These are phyloP conservation scores for Rosa persica DNA, from an alignment of 306 rosid species.

Conservation along the genomic window DNA sequence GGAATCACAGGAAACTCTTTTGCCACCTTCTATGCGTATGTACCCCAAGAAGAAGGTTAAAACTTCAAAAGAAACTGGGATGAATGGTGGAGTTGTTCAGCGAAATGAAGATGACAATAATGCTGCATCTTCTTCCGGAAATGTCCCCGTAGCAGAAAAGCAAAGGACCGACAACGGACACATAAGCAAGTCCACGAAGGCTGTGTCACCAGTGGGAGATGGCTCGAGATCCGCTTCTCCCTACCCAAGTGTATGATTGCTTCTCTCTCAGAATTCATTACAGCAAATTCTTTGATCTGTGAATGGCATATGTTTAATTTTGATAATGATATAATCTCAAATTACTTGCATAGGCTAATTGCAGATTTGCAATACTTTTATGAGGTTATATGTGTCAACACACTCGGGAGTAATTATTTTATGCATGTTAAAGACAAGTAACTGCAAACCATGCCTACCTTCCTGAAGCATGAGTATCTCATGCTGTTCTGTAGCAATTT, in stretches of 20 bases:
- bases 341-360: not conserved
- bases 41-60: slow-evolving; percentile 52
- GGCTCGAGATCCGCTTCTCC: slow-evolving; percentile 52
- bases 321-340: not conserved
- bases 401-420: not conserved
- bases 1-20: slow-evolving; percentile 77
- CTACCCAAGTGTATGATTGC: slow-evolving; percentile 60
- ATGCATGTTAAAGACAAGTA: not conserved
- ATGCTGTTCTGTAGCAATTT: not conserved
- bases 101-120: slow-evolving; percentile 30
- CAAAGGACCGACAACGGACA: slow-evolving; percentile 33
- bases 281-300: not conserved
- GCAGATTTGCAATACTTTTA: not conserved
- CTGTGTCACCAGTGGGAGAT: slow-evolving; percentile 36
- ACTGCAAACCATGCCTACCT: not conserved
- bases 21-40: slow-evolving; percentile 79
- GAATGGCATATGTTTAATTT: too few relatives aligned
- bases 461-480: not conserved
- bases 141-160: slow-evolving; percentile 26
- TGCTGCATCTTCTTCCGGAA: slow-evolving; percentile 32
- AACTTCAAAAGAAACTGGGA: slow-evolving; percentile 41
- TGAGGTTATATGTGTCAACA: not conserved
- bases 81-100: slow-evolving; percentile 53
- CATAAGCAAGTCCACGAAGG: slow-evolving; percentile 33
- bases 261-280: not conserved